phyloP scores from a whole-genome alignment of 2,329 filamentous ascomycete species.

The Fusarium protoensiforme region DNA sequence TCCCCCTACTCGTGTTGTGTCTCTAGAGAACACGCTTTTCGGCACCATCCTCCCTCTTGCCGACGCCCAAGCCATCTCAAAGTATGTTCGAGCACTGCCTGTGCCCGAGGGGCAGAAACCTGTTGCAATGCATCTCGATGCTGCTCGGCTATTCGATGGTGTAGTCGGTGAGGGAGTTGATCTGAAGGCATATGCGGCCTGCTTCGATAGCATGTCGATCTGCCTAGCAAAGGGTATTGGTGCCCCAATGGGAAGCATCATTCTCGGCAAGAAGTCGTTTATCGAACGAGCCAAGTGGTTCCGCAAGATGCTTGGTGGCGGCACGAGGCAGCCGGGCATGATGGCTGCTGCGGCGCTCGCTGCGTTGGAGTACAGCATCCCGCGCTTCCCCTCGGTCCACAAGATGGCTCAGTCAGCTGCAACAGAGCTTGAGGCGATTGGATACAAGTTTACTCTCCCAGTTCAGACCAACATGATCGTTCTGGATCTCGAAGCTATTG shows the following conservation, averaged over 20 bases:
- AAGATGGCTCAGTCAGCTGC: background rate
- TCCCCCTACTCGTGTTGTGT: constrained; percentile 80
- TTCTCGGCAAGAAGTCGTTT: constrained; percentile 61
- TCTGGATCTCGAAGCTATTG: constrained; percentile 23
- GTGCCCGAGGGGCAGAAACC: no score
- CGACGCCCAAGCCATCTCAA: constrained; percentile 73
- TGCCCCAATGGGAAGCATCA: constrained; percentile 78
- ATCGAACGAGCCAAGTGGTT: constrained; percentile 51
- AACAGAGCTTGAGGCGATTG: background rate
- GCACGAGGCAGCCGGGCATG: constrained; percentile 75
- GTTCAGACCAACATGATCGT: constrained; percentile 36
- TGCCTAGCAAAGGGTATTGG: no score
- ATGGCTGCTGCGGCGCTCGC: constrained; percentile 75
- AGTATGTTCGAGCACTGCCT: no score
- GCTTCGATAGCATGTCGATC: no score
- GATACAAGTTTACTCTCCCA: constrained; percentile 15
- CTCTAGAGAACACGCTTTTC: constrained; percentile 82
- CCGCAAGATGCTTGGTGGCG: constrained; percentile 77
- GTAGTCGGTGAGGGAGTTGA: no score
- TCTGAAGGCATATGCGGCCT: no score
- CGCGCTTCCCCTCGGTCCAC: background rate
- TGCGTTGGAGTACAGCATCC: constrained; percentile 57
- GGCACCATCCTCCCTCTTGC: constrained; percentile 78
- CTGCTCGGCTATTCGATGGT: no score
- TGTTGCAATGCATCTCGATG: no score